phyloP scores from a whole-genome alignment of 805 yeast genomes.

The Metschnikowia proteae region DNA sequence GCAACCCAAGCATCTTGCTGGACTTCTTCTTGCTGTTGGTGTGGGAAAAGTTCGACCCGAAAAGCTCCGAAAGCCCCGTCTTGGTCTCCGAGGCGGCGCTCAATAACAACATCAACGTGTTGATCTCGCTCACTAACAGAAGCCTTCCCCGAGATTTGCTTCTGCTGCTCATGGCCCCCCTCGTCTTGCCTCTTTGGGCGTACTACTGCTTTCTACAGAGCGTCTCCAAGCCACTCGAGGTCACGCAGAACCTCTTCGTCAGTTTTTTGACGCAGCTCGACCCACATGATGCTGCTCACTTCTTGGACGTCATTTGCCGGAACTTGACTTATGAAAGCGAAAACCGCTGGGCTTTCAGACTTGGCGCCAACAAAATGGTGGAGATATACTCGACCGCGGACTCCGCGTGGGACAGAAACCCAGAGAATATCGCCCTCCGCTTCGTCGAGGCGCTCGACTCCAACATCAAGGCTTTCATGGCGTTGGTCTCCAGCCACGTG shows the following conservation, averaged over 20 bases:
- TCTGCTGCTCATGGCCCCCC: conserved; percentile 26
- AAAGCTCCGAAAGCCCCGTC: conserved; percentile 13
- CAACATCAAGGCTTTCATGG: conserved; percentile 27
- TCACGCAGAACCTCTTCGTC: conserved; percentile 37
- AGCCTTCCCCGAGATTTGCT: conserved; percentile 25
- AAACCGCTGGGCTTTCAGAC: conserved; percentile 38
- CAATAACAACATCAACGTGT: conserved; percentile 61
- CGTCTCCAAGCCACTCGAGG: conserved; percentile 28
- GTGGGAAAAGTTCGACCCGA: conserved; percentile 45
- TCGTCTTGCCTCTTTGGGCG: conserved; percentile 41
- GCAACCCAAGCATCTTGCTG: conserved; percentile 46
- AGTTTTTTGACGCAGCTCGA: conserved; percentile 29
- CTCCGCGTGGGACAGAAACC: conserved; percentile 5
- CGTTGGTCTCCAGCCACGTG: conserved; percentile 44
- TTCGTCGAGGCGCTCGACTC: conserved; percentile 30
- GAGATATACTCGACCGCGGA: conserved; percentile 21
- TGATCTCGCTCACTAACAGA: conserved; percentile 56
- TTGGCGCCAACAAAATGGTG: conserved; percentile 39
- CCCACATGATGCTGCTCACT: conserved; percentile 15
- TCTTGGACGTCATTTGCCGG: conserved; percentile 29
- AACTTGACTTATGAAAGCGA: conserved; percentile 31
- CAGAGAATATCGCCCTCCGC: conserved; percentile 25
- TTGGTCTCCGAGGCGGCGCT: conserved; percentile 46
- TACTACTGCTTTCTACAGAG: conserved; percentile 37
- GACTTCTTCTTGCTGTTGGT: conserved; percentile 58